Conservation (phyloP, 2,329 filamentous ascomycete genomes). For the Cercospora zeae-maydis region DNA sequence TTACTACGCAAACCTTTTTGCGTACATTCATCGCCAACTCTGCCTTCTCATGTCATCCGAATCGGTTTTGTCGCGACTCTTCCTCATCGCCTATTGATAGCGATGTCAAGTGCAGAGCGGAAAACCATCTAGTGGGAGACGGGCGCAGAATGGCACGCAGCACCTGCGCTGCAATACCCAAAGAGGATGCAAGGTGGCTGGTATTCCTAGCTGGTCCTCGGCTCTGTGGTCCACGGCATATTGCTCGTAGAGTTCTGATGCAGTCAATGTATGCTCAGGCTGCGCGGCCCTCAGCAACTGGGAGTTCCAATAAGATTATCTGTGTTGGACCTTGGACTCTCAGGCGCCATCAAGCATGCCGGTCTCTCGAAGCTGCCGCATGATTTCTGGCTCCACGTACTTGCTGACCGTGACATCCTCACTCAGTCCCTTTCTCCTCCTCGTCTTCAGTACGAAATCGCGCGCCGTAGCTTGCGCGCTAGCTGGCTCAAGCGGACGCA, state of each 20-base stretch:
- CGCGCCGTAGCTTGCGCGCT: constrained; percentile 82
- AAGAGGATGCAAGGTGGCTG: background rate
- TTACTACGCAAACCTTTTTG: background rate
- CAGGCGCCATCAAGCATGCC: constrained; percentile 59
- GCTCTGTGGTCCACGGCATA: background rate
- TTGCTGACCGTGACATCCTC: constrained; percentile 96
- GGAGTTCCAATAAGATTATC: background rate
- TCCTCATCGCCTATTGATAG: too few species aligned
- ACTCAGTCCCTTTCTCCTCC: constrained; percentile 85
- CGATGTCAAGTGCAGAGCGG: background rate
- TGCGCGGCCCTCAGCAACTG: background rate
- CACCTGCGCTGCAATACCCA: background rate
- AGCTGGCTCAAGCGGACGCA: constrained; percentile 82
- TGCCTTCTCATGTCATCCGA: background rate
- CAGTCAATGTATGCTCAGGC: background rate
- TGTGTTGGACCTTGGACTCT: background rate
- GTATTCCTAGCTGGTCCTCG: background rate
- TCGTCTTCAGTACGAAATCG: constrained; percentile 95
- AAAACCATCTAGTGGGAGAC: background rate
- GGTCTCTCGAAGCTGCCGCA: constrained; percentile 80
- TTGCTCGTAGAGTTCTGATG: background rate
- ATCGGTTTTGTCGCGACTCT: background rate
- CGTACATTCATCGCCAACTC: background rate
- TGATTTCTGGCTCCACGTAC: constrained; percentile 92
- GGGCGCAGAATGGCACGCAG: background rate